Percentiles rank a stretch among this genome's conserved stretches.
phyloP scores from a whole-genome alignment of 202 grass and related monocot genomes.

The Elaeis oleifera region DNA sequence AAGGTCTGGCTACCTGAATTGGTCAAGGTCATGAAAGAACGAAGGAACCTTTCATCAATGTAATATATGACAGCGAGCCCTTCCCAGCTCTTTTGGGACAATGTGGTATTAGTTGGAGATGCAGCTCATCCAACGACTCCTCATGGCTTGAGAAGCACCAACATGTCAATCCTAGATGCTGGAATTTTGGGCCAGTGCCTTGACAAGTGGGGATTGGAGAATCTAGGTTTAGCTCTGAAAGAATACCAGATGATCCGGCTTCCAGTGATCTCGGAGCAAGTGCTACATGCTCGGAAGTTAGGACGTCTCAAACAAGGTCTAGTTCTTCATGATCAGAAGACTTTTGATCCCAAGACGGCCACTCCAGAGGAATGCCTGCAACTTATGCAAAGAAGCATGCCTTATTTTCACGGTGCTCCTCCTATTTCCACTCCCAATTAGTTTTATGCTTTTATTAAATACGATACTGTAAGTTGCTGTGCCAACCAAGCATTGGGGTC shows the following conservation, averaged over 20 bases:
- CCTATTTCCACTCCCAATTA: not conserved
- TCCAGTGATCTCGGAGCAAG: slow-evolving; percentile 49
- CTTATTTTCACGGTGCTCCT: slow-evolving; percentile 45
- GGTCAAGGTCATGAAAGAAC: slow-evolving; percentile 54
- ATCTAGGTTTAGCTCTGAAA: slow-evolving; percentile 19
- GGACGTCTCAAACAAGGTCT: slow-evolving; percentile 61
- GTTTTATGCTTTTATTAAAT: too few relatives aligned
- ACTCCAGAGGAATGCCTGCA: slow-evolving; percentile 14
- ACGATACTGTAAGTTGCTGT: too few relatives aligned
- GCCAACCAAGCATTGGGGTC: too few relatives aligned
- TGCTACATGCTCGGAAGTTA: slow-evolving; percentile 51
- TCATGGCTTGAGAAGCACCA: slow-evolving; percentile 78
- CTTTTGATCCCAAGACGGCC: slow-evolving; percentile 20
- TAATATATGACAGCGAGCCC: slow-evolving; percentile 70
- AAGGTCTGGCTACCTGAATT: slow-evolving; percentile 67
- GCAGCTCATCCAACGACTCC: slow-evolving; percentile 87
- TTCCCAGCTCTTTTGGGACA: slow-evolving; percentile 44
- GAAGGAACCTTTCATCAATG: slow-evolving; percentile 64
- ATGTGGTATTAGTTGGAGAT: slow-evolving; percentile 61
- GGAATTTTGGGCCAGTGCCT: slow-evolving; percentile 48
- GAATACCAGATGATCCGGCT: slow-evolving; percentile 51
- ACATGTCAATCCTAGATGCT: slow-evolving; percentile 78
- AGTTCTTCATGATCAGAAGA: slow-evolving; percentile 11
- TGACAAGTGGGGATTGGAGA: slow-evolving; percentile 14
- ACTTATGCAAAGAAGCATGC: slow-evolving; percentile 59